A percentile compares a stretch with the other conserved stretches of the same genome.
Evolutionary conservation across 1,139 yeast genomes (phyloP).

Genomic region (Hyphopichia pseudoburtonii): DNA sequence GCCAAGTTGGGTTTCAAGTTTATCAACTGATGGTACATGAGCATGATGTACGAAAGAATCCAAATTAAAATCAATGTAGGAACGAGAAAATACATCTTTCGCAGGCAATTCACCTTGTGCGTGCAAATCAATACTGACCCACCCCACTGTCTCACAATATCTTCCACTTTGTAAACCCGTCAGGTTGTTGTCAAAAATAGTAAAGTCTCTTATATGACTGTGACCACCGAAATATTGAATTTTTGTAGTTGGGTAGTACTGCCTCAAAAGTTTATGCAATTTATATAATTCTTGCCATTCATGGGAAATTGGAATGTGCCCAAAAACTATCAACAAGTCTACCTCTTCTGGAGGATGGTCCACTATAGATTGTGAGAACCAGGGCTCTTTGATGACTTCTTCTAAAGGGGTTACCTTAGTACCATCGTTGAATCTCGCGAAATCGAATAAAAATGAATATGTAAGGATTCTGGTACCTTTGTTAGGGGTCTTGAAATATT

Average conservation of each 20-base stretch:
- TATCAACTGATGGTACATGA: conserved; percentile 18
- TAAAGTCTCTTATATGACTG: conserved; percentile 86
- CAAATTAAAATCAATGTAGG: conserved; percentile 78
- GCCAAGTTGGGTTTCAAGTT: conserved; percentile 56
- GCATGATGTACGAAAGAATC: conserved; percentile 70
- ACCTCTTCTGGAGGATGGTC: conserved; percentile 43
- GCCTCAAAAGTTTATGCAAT: conserved; percentile 56
- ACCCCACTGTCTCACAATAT: conserved; percentile 90
- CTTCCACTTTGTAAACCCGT: conserved; percentile 89
- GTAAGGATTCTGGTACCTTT: conserved; percentile 57
- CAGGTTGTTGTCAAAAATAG: conserved; percentile 61
- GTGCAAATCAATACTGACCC: conserved; percentile 56
- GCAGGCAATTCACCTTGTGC: conserved; percentile 9
- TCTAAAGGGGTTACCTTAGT: conserved; percentile 66
- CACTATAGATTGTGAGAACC: conserved; percentile 61
- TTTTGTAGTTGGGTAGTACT: conserved; percentile 55
- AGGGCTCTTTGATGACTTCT: conserved; percentile 53
- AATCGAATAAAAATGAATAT: conserved; percentile 80
- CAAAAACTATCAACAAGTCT: conserved; percentile 69
- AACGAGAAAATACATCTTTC: conserved; percentile 44
- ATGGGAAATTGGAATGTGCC: conserved; percentile 76
- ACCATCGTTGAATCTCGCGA: conserved; percentile 56
- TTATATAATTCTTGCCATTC: conserved; percentile 55
- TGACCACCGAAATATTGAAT: conserved; percentile 96
- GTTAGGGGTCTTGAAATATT: conserved; percentile 64